A percentile compares a stretch with the other conserved stretches of the same genome.
These are phyloP conservation scores for Penicillium sp. DNA, from an alignment of 2,329 filamentous ascomycete genomes.

Conservation along the genomic window DNA sequence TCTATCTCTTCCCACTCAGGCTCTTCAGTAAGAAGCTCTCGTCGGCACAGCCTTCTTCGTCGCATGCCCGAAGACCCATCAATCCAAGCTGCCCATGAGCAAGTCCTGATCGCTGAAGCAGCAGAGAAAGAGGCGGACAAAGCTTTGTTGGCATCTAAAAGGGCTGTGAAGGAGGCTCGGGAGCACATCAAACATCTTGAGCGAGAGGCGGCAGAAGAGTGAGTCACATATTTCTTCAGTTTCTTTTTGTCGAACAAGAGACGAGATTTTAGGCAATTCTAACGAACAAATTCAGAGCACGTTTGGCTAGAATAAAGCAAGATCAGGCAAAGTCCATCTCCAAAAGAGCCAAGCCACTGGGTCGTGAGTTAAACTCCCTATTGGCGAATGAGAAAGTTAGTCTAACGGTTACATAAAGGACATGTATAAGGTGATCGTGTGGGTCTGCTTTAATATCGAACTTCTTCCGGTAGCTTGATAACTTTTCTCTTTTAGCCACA, in stretches of 20 bases:
- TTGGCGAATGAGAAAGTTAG: background rate
- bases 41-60: conserved; percentile 39
- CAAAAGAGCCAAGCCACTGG: conserved; percentile 54
- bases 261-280: background rate
- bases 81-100: conserved; percentile 61
- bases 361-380: conserved; percentile 52
- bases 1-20: conserved; percentile 22
- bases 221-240: conserved; percentile 8
- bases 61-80: conserved; percentile 57
- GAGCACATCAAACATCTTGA: conserved; percentile 64
- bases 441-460: background rate
- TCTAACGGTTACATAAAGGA: background rate
- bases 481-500: background rate
- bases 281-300: conserved; percentile 37
- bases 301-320: conserved; percentile 44
- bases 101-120: conserved; percentile 60
- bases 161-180: conserved; percentile 60
- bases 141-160: conserved; percentile 58
- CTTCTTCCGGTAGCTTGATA: background rate
- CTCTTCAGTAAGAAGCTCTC: conserved; percentile 25
- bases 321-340: background rate
- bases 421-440: background rate
- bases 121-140: conserved; percentile 66
- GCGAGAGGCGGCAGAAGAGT: conserved; percentile 63
- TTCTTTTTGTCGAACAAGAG: background rate